Evolutionary conservation across 768 basidiomycete genomes (phyloP).

Genomic region (Agaricus subrufescens): DNA sequence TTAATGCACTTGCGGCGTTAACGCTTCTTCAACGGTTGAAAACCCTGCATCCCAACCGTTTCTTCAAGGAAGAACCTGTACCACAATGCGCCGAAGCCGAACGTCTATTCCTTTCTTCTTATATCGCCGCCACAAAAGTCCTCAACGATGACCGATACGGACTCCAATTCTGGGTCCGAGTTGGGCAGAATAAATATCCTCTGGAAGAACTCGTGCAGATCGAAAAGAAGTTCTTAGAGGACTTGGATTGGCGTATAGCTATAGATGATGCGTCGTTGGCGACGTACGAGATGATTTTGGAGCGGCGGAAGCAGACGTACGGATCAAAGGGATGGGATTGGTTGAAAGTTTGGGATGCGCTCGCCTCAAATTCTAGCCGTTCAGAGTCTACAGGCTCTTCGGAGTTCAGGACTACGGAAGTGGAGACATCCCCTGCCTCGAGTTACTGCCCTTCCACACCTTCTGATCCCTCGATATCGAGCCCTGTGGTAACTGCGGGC

Average conservation of each 20-base stretch:
- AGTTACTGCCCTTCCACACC: background rate
- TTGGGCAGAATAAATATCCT: slow-evolving; percentile 9
- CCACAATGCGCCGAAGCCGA: slow-evolving; percentile 2
- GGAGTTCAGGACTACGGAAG: background rate
- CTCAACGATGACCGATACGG: slow-evolving; percentile 7
- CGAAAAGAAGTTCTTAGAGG: slow-evolving; percentile 8
- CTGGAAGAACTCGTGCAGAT: background rate
- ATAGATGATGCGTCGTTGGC: slow-evolving; percentile 10
- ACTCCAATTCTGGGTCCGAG: slow-evolving; percentile 7
- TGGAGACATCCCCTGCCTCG: background rate
- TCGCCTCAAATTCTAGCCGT: background rate
- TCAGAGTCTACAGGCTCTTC: background rate
- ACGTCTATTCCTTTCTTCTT: slow-evolving; percentile 8
- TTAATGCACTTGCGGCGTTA: slow-evolving; percentile 6
- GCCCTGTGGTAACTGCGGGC: background rate
- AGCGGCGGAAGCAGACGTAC: background rate
- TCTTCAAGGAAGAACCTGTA: background rate
- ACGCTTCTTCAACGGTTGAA: slow-evolving; percentile 8
- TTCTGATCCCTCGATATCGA: background rate
- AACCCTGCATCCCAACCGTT: background rate
- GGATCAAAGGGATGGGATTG: background rate
- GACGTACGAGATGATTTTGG: slow-evolving; percentile 2
- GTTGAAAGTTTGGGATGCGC: background rate
- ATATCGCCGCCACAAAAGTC: slow-evolving; percentile 8
- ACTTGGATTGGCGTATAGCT: slow-evolving; percentile 1